Evolutionary conservation across 257 asterid genomes (phyloP), one percentile per base, ranked within the genome.

Genomic region (Fraxinus americana): DNA sequence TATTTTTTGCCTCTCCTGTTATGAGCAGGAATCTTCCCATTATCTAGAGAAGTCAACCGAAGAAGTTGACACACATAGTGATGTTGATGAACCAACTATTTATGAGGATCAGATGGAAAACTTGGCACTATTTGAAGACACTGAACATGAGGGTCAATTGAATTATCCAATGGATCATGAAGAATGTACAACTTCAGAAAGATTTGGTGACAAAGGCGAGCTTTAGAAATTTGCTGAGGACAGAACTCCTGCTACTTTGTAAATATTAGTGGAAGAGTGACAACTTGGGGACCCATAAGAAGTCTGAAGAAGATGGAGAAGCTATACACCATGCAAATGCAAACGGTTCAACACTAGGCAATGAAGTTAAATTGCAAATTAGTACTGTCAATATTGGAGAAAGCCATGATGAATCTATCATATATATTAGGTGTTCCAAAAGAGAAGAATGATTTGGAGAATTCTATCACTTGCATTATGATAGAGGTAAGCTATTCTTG

Each of bases 61-160:
- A 78, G 82, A 79, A 63, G 67, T 41, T 10, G 50, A 36, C 59
- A 73, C 59, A 73, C 71, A 63, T 4, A 30, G 30, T 70, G 69
- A 66, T 77, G 19, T 38, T 29, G 36, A 66, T 32, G n/a, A 19
- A 19, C 48, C 82, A 66, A n/a, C 30, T 9, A 75, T 48, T 59
- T 36, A n/a, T 57, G 74, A 54, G 71, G 68, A 70, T 79, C 65
- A 70, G 63, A 67, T n/a, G 66, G 75, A 73, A 76, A 69, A 69
- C 77, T 48, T 61, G 52, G 65, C 17, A 5, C 23, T 69, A 38
- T 27, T 27, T 27, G 70, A 75, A 66, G 82, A 75, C 3, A 68
- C 38, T 14, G 78, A 19, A 71, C 67, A 75, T 19, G 76, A 41
- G 71, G 30, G 14, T 41, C 66, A 48, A 27, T 17, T n/a, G 25